Percentiles rank a stretch among this genome's conserved stretches.
These are phyloP conservation scores for Sporothrix sp. DNA, from an alignment of 2,329 filamentous ascomycete genomes.

Conservation along the genomic window DNA sequence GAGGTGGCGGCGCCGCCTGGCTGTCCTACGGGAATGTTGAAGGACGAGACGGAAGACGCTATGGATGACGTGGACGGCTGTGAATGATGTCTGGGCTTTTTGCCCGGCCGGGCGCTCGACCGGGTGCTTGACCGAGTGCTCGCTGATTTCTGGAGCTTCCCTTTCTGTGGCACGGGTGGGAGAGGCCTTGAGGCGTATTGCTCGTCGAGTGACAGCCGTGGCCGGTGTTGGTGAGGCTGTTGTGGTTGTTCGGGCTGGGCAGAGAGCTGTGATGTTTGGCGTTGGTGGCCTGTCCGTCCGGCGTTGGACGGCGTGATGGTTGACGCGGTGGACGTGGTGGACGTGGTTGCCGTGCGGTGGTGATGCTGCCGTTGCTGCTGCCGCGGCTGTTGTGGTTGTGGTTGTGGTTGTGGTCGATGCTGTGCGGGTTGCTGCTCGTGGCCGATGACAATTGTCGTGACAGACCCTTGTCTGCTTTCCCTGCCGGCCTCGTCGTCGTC, in stretches of 20 bases:
- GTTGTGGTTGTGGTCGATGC: not conserved
- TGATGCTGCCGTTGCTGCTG: not conserved
- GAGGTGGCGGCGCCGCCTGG: not conserved
- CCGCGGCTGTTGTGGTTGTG: not conserved
- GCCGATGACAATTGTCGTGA: slow-evolving; percentile 1
- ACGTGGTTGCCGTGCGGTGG: slow-evolving; percentile 5
- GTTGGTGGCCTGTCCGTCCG: not conserved
- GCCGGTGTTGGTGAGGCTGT: not conserved
- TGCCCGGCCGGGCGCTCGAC: not conserved
- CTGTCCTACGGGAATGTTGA: not conserved
- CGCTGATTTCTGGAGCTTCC: not conserved
- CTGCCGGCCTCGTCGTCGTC: not conserved
- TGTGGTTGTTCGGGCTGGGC: not conserved
- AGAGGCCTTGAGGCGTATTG: not conserved
- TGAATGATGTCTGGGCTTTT: not conserved
- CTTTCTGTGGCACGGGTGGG: not conserved
- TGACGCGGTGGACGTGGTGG: not conserved
- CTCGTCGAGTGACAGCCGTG: slow-evolving; percentile 4
- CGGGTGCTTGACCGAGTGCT: not conserved
- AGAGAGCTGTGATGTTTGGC: not conserved
- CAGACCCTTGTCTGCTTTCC: not conserved
- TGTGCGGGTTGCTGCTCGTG: not conserved
- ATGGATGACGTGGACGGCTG: slow-evolving; percentile 3
- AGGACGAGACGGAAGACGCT: slow-evolving; percentile 1
- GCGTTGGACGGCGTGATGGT: slow-evolving; percentile 3